Conservation (phyloP, 2,329 filamentous ascomycete species). For the Claviceps cyperi region DNA sequence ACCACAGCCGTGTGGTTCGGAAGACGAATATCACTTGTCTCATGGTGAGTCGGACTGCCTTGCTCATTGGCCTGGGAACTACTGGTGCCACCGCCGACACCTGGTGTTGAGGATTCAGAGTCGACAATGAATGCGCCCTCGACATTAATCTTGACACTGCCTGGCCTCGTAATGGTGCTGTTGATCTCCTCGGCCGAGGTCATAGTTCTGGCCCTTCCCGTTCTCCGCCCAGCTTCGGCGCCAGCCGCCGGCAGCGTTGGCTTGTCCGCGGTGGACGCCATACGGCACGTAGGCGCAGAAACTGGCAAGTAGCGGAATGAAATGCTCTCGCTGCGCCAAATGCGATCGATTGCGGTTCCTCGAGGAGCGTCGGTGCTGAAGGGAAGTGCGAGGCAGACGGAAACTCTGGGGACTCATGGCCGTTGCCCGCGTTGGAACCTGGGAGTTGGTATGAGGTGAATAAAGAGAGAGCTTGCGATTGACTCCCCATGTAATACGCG, state of each 20-base stretch:
- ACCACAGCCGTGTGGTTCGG: constrained; percentile 92
- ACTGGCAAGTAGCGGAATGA: neutral
- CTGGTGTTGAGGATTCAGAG: constrained; percentile 47
- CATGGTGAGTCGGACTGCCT: constrained; percentile 37
- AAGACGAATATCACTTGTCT: constrained; percentile 86
- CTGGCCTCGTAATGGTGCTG: constrained; percentile 46
- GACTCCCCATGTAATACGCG: too few species aligned
- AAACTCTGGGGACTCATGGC: neutral
- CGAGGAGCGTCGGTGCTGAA: neutral
- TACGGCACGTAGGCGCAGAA: constrained; percentile 3
- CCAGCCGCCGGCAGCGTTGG: neutral
- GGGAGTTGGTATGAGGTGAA: neutral
- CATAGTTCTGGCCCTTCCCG: constrained; percentile 15
- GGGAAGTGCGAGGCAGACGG: neutral
- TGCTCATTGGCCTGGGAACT: constrained; percentile 25
- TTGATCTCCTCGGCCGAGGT: constrained; percentile 42
- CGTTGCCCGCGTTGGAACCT: constrained; percentile 1
- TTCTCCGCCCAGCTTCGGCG: neutral
- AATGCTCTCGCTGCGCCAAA: neutral
- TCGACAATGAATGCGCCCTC: constrained; percentile 94
- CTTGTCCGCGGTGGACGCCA: constrained; percentile 7
- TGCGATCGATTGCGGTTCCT: neutral
- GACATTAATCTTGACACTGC: constrained; percentile 85
- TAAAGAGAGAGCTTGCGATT: neutral
- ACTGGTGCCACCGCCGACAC: constrained; percentile 17